Conservation (phyloP, 2,329 filamentous ascomycete species). For the Lecanosticta acicola region DNA sequence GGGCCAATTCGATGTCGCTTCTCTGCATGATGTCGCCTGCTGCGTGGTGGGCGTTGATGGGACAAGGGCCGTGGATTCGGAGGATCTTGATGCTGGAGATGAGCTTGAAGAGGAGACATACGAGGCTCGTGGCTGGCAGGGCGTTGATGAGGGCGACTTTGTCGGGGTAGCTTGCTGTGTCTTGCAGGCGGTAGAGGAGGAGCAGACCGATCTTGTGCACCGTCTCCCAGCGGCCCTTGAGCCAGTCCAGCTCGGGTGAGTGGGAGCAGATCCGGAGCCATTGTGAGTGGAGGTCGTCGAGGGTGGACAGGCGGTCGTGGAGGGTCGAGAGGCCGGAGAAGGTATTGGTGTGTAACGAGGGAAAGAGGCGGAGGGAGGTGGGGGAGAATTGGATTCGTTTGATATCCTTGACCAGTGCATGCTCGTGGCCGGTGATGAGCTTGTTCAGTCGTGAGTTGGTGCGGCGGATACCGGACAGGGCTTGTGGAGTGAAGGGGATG, state of each 20-base stretch:
- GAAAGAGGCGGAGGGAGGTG: slow-evolving; percentile 20
- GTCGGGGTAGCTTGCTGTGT: slow-evolving; percentile 18
- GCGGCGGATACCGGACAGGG: slow-evolving; percentile 22
- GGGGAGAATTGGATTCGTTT: slow-evolving; percentile 12
- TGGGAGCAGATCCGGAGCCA: slow-evolving; percentile 28
- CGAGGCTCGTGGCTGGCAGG: slow-evolving; percentile 29
- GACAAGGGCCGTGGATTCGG: slow-evolving; percentile 28
- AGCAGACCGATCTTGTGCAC: slow-evolving; percentile 31
- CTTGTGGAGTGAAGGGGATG: slow-evolving; percentile 25
- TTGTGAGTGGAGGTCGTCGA: slow-evolving; percentile 23
- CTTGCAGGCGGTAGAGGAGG: slow-evolving; percentile 30
- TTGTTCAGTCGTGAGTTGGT: slow-evolving; percentile 25
- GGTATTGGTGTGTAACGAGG: slow-evolving; percentile 17
- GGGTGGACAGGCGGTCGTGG: slow-evolving; percentile 17
- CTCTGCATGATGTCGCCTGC: slow-evolving; percentile 20
- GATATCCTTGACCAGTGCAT: slow-evolving; percentile 25
- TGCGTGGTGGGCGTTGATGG: slow-evolving; percentile 18
- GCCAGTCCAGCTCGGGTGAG: slow-evolving; percentile 28
- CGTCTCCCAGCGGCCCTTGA: slow-evolving; percentile 28
- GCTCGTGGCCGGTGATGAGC: slow-evolving; percentile 27
- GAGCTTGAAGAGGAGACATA: slow-evolving; percentile 31
- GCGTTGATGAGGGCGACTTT: slow-evolving; percentile 25
- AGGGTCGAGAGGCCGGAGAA: slow-evolving; percentile 21
- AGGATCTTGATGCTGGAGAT: slow-evolving; percentile 29
- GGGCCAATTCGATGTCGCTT: slow-evolving; percentile 31